Evolutionary conservation across 148 eudicot species (phyloP).

Genomic region (Camellia granthamiana): DNA sequence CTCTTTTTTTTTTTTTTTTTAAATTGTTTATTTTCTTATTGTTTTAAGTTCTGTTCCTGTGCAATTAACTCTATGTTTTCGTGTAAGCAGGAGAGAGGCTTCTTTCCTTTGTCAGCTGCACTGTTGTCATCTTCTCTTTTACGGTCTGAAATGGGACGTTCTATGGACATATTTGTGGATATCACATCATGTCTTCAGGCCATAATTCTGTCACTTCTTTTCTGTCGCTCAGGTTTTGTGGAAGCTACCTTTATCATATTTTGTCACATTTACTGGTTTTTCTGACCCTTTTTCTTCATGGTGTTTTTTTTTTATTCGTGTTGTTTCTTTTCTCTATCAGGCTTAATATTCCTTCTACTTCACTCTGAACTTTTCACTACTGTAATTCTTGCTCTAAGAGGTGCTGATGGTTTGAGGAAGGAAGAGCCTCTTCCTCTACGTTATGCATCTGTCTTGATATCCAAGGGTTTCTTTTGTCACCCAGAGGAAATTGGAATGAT

Average conservation of each 20-base stretch:
- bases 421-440: constrained; percentile 73
- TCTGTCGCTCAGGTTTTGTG: constrained; percentile 79
- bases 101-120: constrained; percentile 91
- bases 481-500: constrained; percentile 70
- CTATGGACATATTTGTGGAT: constrained; percentile 56
- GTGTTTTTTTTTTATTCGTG: constrained; percentile 8
- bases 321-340: constrained; percentile 42
- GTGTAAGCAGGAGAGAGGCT: constrained; percentile 77
- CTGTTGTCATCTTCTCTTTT: constrained; percentile 65
- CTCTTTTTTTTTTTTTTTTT: neutral
- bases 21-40: neutral
- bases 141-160: constrained; percentile 53
- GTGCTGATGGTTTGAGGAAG: constrained; percentile 45
- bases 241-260: constrained; percentile 8
- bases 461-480: constrained; percentile 75
- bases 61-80: constrained; percentile 3
- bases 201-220: constrained; percentile 71
- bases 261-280: neutral
- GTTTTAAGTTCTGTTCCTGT: neutral
- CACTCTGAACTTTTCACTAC: constrained; percentile 80
- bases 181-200: constrained; percentile 66
- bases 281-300: neutral
- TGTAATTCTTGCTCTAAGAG: constrained; percentile 67
- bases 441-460: constrained; percentile 66
- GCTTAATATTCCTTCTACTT: constrained; percentile 74